phyloP scores from a whole-genome alignment of 768 basidiomycete genomes.

The Boletus sensibilis region DNA sequence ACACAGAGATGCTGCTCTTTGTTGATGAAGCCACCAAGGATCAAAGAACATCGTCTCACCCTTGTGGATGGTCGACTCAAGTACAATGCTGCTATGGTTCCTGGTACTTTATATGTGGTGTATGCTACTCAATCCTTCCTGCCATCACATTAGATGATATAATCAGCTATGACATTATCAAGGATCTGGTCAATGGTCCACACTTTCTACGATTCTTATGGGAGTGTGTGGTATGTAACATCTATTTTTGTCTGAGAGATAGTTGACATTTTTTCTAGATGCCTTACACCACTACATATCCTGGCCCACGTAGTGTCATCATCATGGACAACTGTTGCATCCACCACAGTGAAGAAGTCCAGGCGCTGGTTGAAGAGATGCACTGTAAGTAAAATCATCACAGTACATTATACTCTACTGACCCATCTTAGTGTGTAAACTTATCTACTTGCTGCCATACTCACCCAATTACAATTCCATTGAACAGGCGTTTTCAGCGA shows the following conservation, averaged over 20 bases:
- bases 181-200: not conserved
- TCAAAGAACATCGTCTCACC: not conserved
- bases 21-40: not conserved
- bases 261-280: not conserved
- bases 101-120: not conserved
- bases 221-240: not conserved
- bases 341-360: slow-evolving; percentile 23
- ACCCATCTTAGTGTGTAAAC: slow-evolving; percentile 13
- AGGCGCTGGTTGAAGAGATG: slow-evolving; percentile 14
- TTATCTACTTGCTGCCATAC: slow-evolving; percentile 28
- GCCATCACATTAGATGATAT: not conserved
- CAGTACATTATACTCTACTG: not conserved
- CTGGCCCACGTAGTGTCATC: not conserved
- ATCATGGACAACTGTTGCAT: slow-evolving; percentile 22
- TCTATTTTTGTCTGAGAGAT: too few species aligned
- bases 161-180: too few species aligned
- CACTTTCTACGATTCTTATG: not conserved
- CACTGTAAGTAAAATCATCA: slow-evolving; percentile 7
- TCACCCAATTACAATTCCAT: slow-evolving; percentile 21
- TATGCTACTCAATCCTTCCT: not conserved
- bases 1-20: not conserved
- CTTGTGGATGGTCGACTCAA: not conserved
- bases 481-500: slow-evolving; percentile 16
- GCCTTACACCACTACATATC: too few species aligned
- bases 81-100: not conserved